Conservation (phyloP, 306 rosid genomes). For the Vigna nakashimae region DNA sequence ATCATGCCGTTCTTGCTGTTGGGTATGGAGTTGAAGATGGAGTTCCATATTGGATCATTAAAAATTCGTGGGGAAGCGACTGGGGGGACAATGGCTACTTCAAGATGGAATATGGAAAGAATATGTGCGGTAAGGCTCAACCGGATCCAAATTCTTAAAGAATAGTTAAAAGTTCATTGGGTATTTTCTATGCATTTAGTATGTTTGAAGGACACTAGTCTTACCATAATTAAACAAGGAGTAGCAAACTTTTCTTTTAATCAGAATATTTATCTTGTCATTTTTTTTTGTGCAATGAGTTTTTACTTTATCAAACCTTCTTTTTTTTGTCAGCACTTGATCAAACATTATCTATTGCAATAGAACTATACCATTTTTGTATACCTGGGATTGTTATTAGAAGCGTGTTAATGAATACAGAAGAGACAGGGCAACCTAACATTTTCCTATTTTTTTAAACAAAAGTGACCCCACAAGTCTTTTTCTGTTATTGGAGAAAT, state of each 20-base stretch:
- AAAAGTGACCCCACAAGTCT: not conserved
- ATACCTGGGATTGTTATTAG: not conserved
- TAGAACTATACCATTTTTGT: not conserved
- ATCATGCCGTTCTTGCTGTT: slow-evolving; percentile 96
- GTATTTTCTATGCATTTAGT: not conserved
- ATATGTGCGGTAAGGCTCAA: slow-evolving; percentile 88
- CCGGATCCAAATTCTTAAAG: not conserved
- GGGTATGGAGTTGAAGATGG: slow-evolving; percentile 89
- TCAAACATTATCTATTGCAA: not conserved
- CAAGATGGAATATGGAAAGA: slow-evolving; percentile 95
- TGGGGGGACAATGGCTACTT: slow-evolving; percentile 98
- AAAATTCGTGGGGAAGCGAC: slow-evolving; percentile 86
- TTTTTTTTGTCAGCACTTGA: too few species aligned
- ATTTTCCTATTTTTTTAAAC: not conserved
- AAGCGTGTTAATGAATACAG: too few species aligned
- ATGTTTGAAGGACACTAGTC: not conserved
- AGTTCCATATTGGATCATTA: slow-evolving; percentile 83
- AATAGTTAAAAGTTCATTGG: not conserved
- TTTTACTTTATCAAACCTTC: not conserved
- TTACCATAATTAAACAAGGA: not conserved
- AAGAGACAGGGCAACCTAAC: not conserved
- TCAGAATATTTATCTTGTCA: not conserved
- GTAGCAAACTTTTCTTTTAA: not conserved
- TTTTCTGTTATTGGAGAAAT: not conserved
- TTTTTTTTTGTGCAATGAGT: not conserved